phyloP scores from a whole-genome alignment of 495 filamentous ascomycete genomes.

The Talaromyces liani region DNA sequence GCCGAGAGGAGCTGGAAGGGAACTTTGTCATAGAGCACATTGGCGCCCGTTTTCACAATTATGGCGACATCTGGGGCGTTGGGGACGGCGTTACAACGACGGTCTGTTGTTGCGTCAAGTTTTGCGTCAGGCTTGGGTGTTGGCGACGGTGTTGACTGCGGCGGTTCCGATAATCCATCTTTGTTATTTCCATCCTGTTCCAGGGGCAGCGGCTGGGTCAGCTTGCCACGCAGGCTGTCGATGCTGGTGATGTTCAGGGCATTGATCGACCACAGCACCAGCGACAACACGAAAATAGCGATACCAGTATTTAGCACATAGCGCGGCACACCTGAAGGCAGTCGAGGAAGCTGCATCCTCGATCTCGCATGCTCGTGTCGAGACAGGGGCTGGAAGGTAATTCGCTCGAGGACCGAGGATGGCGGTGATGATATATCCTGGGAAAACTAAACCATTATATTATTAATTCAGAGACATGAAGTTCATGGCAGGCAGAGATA shows the following conservation, averaged over 20 bases:
- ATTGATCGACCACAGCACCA: conserved; percentile 3
- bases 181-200: background rate
- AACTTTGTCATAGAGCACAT: conserved; percentile 42
- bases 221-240: background rate
- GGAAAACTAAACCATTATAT: background rate
- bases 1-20: conserved; percentile 49
- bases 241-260: background rate
- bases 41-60: conserved; percentile 51
- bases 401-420: background rate
- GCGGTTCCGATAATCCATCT: background rate
- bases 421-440: background rate
- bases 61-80: conserved; percentile 4
- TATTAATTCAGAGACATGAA: background rate
- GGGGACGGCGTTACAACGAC: conserved; percentile 6
- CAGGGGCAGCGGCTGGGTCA: background rate
- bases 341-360: conserved; percentile 5
- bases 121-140: background rate
- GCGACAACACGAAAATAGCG: conserved; percentile 1
- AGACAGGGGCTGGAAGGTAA: background rate
- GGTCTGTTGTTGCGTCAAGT: conserved; percentile 1
- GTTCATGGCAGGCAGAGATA: background rate
- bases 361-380: background rate
- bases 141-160: background rate
- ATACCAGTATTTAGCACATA: conserved; percentile 2
- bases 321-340: conserved; percentile 1